A percentile compares a stretch with the other conserved stretches of the same genome.
phyloP scores from a whole-genome alignment of 371 early-diverging fungal genomes.

The Saksenaea oblongispora region DNA sequence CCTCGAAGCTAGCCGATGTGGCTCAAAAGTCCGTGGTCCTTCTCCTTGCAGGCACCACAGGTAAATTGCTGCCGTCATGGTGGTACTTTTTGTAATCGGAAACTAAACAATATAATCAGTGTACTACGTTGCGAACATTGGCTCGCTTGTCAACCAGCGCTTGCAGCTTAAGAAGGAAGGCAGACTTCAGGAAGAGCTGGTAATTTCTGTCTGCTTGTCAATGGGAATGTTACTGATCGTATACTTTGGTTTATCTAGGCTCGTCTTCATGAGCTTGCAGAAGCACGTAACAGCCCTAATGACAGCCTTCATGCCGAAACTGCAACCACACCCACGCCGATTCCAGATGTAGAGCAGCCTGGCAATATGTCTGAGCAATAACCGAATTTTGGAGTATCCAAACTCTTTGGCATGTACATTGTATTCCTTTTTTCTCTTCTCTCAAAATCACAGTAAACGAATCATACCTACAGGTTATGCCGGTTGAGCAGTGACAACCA shows the following conservation, averaged over 20 bases:
- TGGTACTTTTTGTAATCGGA: not conserved
- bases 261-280: slow-evolving; percentile 19
- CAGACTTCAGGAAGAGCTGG: slow-evolving; percentile 50
- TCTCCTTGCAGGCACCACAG: slow-evolving; percentile 48
- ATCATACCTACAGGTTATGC: not conserved
- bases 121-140: slow-evolving; percentile 82
- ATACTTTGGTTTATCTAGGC: slow-evolving; percentile 16
- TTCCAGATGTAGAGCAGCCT: slow-evolving; percentile 32
- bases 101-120: slow-evolving; percentile 35
- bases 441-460: not conserved
- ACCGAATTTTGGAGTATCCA: not conserved
- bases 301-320: slow-evolving; percentile 40
- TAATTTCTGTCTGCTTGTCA: slow-evolving; percentile 11
- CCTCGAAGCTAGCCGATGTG: slow-evolving; percentile 46
- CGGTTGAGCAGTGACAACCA: no score
- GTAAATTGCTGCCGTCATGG: slow-evolving; percentile 13
- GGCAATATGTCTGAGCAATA: slow-evolving; percentile 14
- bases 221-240: not conserved
- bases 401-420: not conserved
- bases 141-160: slow-evolving; percentile 63
- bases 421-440: not conserved
- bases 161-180: slow-evolving; percentile 52
- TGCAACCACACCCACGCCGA: slow-evolving; percentile 43
- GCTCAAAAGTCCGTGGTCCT: slow-evolving; percentile 53
- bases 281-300: slow-evolving; percentile 1